These are phyloP conservation scores for Euphorbia peplus DNA, from an alignment of 345 rosid species.

Conservation along the genomic window DNA sequence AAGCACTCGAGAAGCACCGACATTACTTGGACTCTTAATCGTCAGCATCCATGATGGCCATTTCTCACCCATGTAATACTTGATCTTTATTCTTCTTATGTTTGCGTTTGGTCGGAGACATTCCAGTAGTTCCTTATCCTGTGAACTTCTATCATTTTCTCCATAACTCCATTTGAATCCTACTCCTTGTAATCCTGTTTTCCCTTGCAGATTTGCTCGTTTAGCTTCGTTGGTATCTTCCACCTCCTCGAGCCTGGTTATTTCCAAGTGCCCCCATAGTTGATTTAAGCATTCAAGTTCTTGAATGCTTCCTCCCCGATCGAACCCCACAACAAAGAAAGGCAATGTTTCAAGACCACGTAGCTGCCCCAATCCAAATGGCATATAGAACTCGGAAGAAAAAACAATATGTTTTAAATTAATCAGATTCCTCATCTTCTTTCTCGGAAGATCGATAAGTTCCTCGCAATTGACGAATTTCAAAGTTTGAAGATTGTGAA, in stretches of 20 bases:
- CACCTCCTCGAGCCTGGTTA: neutral
- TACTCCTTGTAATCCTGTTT: neutral
- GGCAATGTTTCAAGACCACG: neutral
- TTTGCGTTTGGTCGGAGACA: neutral
- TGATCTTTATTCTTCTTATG: neutral
- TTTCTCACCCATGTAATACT: neutral
- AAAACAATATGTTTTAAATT: neutral
- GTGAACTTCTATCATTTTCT: too few relatives aligned
- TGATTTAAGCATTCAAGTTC: neutral
- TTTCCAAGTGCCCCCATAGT: conserved; percentile 1
- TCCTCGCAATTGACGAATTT: neutral
- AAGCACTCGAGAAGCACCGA: neutral
- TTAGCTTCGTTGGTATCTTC: neutral
- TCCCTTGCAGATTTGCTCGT: neutral
- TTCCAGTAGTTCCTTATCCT: neutral
- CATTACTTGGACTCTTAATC: neutral
- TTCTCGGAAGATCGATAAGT: neutral
- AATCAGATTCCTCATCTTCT: neutral
- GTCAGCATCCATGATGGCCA: conserved; percentile 14
- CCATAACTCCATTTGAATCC: neutral
- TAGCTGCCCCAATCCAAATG: neutral
- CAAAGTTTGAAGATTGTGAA: neutral
- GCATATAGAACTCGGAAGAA: neutral
- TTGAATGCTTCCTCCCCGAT: neutral
- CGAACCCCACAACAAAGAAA: neutral